Evolutionary conservation across 805 yeast species (phyloP), one percentile per base, ranked within the genome.

Genomic region (Lachancea sp.): DNA sequence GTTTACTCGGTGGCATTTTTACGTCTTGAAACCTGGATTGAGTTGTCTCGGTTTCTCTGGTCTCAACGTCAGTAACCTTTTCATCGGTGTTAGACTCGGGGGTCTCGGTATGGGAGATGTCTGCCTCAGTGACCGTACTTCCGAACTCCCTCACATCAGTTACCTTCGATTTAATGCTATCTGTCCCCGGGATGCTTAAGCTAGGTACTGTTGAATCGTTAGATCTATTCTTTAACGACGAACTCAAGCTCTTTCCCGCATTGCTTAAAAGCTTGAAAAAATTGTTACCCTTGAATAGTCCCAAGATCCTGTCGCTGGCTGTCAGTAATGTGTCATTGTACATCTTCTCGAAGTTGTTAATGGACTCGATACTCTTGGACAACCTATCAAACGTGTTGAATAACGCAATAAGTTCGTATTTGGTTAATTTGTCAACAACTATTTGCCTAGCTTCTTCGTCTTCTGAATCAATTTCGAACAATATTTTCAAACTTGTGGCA

Each of bases 311-410:
- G 18, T 45, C 52, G 24, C 48, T 47, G 16, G 35, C 23, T 21
- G 41, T 38, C 24, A 51, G 49, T 24, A 54, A 34, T 41, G 56
- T 61, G 26, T 63, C 63, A 54, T 55, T 51, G 47, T 78, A 80
- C 64, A 81, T 53, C 22, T 54, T 53, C 56, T 78, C 81, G 64
- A 92, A 92, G 50, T 77, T 74, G 46, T 76, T 76, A 37, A 89
- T 79, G 20, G 95, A 77, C 42, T 71, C 74, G 21, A 92, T 70
- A 24, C 95, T 83, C 65, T 87, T 87, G 3, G 96, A 83, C 43
- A 92, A 71, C 52, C 97, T 75, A 55, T 89, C 96, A 64, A 87
- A 87, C 0, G 97, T 90, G 66, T 92, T 92, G 53, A 92, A 68
- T 49, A 92, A 73, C 1, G 96, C 94, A 38, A 90, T 90, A 44